These are phyloP conservation scores for Thermoascus crustaceus DNA, from an alignment of 2,329 filamentous ascomycete species.

Conservation along the genomic window DNA sequence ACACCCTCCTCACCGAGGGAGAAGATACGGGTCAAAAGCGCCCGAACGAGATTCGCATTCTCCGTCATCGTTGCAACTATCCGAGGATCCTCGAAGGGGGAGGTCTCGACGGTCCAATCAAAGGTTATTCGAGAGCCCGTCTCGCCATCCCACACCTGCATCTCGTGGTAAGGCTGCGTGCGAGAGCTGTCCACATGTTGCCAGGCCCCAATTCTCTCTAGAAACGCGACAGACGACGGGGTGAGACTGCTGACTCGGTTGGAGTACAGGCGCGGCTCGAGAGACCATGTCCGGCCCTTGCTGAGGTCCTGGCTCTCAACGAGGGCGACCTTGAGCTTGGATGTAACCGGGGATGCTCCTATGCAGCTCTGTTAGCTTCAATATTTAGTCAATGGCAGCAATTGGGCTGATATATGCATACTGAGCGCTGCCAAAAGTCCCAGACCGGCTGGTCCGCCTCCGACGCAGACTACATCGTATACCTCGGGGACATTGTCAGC, in stretches of 20 bases:
- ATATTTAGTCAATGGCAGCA: slow-evolving; percentile 10
- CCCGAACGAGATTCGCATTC: slow-evolving; percentile 80
- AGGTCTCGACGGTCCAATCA: slow-evolving; percentile 54
- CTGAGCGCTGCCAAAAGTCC: slow-evolving; percentile 71
- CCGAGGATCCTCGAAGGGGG: slow-evolving; percentile 40
- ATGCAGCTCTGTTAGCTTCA: slow-evolving; percentile 11
- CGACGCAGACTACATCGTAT: slow-evolving; percentile 89
- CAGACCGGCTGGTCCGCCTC: slow-evolving; percentile 80
- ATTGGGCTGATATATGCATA: slow-evolving; percentile 36
- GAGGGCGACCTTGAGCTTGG: slow-evolving; percentile 72
- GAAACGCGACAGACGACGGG: slow-evolving; percentile 73
- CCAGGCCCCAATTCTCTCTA: slow-evolving; percentile 82
- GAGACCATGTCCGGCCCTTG: slow-evolving; percentile 58
- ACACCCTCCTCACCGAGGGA: slow-evolving; percentile 54
- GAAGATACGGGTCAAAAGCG: slow-evolving; percentile 62
- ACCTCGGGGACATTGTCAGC: slow-evolving; percentile 52
- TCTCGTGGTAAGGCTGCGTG: slow-evolving; percentile 82
- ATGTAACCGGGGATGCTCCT: slow-evolving; percentile 70
- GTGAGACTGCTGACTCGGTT: slow-evolving; percentile 96
- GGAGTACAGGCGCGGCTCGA: slow-evolving; percentile 64
- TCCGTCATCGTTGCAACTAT: slow-evolving; percentile 95
- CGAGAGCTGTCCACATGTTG: slow-evolving; percentile 61
- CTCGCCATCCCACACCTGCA: slow-evolving; percentile 98
- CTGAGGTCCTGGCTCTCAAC: slow-evolving; percentile 81
- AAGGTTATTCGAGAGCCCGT: slow-evolving; percentile 83